Conservation (phyloP, 2,329 filamentous ascomycete genomes). For the Ciborinia camelliae region DNA sequence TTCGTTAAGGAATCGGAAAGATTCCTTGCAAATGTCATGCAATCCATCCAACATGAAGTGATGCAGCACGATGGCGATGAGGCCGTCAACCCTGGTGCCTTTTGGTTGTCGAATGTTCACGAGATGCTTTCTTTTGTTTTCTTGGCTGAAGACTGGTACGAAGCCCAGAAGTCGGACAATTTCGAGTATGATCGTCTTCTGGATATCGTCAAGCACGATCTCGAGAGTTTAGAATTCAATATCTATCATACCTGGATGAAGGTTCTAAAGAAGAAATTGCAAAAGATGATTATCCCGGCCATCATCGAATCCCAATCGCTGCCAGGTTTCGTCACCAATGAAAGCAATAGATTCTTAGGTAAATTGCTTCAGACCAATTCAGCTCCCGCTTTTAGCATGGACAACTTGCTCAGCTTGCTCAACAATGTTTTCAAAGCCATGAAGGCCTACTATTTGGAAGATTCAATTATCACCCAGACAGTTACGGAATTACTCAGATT, state of each 20-base stretch:
- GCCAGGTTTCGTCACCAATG: conserved; percentile 96
- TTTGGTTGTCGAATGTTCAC: conserved; percentile 99
- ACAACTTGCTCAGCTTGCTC: conserved; percentile 89
- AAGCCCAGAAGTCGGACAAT: conserved; percentile 98
- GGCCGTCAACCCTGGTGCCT: conserved; percentile 92
- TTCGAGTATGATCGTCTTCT: conserved; percentile 97
- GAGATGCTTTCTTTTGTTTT: conserved; percentile 99
- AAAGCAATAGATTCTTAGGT: conserved; percentile 96
- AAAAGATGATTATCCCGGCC: conserved; percentile 99
- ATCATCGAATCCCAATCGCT: conserved; percentile 99
- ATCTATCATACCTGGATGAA: conserved; percentile 99
- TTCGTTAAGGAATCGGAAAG: conserved; percentile 99
- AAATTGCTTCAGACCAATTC: conserved; percentile 91
- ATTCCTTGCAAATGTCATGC: conserved; percentile 99
- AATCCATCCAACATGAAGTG: conserved; percentile 98
- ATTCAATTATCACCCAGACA: conserved; percentile 92
- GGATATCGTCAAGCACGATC: conserved; percentile 98
- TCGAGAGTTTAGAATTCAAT: conserved; percentile 98
- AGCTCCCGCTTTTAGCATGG: conserved; percentile 97
- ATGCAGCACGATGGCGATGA: conserved; percentile 99
- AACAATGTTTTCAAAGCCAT: conserved; percentile 98
- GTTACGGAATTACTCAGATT: conserved; percentile 89
- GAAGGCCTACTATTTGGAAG: conserved; percentile 97
- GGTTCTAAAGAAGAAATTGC: conserved; percentile 96
- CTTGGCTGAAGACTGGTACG: conserved; percentile 98